These are phyloP conservation scores for Neurospora africana DNA, from an alignment of 495 filamentous ascomycete genomes.

Conservation along the genomic window DNA sequence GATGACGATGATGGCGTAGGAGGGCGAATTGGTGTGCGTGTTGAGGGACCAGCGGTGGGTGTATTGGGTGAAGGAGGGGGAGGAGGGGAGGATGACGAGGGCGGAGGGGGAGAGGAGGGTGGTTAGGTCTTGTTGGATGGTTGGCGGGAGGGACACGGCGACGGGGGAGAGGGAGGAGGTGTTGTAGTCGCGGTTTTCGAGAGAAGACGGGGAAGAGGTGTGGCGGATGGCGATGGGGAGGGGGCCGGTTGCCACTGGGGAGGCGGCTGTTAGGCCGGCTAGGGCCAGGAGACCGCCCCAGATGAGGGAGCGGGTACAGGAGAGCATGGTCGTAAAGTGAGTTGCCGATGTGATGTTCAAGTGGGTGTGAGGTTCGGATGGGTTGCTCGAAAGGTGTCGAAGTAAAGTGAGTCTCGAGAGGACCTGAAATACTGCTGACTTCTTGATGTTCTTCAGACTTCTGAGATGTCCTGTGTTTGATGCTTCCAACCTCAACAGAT, in stretches of 20 bases:
- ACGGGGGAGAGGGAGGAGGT: background rate
- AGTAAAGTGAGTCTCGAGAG: background rate
- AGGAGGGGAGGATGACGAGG: conserved; percentile 1
- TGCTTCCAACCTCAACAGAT: background rate
- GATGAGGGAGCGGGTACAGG: background rate
- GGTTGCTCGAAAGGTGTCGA: background rate
- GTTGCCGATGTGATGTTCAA: background rate
- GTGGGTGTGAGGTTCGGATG: background rate
- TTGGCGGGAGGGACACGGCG: background rate
- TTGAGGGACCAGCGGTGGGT: conserved; percentile 2
- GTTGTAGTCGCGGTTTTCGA: background rate
- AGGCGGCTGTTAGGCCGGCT: background rate
- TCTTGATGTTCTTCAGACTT: background rate
- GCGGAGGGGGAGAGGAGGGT: background rate
- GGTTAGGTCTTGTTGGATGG: background rate
- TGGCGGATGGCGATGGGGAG: background rate
- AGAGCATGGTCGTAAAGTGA: background rate
- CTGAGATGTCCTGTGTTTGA: background rate
- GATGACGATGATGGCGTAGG: conserved; percentile 33
- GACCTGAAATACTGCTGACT: background rate
- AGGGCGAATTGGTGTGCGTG: conserved; percentile 21
- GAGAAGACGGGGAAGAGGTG: background rate
- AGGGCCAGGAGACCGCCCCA: background rate
- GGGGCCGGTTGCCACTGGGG: background rate
- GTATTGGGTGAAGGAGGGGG: background rate